Conservation (phyloP, 768 basidiomycete species). For the Sarcodon sp. region DNA sequence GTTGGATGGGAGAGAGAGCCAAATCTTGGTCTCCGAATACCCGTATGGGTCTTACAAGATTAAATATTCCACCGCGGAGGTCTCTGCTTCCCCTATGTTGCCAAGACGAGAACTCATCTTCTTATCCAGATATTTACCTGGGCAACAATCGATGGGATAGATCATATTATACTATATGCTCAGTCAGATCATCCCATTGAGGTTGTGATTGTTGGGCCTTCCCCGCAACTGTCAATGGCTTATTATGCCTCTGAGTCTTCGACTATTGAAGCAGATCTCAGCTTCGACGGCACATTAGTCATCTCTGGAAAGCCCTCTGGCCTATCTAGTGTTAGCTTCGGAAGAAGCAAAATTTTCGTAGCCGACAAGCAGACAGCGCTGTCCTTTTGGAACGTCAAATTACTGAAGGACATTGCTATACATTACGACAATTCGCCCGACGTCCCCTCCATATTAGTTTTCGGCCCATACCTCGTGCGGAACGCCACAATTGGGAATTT, state of each 20-base stretch:
- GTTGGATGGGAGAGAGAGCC: slow-evolving; percentile 11
- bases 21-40: slow-evolving; percentile 13
- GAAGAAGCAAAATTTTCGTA: slow-evolving; percentile 8
- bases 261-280: slow-evolving; percentile 3
- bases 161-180: slow-evolving; percentile 11
- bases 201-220: slow-evolving; percentile 4
- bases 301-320: slow-evolving; percentile 6
- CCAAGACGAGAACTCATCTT: neutral
- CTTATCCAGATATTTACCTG: slow-evolving; percentile 7
- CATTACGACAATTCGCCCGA: slow-evolving; percentile 10
- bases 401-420: slow-evolving; percentile 3
- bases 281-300: slow-evolving; percentile 5
- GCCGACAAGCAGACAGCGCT: slow-evolving; percentile 14
- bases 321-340: slow-evolving; percentile 5
- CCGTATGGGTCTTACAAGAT: slow-evolving; percentile 10
- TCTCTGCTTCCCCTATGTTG: neutral
- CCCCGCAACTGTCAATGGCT: neutral
- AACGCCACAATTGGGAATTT: slow-evolving; percentile 9
- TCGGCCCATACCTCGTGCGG: slow-evolving; percentile 20
- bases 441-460: slow-evolving; percentile 11
- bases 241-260: slow-evolving; percentile 5
- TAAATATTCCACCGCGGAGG: slow-evolving; percentile 10
- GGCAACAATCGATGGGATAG: slow-evolving; percentile 8
- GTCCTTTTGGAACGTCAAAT: slow-evolving; percentile 13
- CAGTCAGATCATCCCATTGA: slow-evolving; percentile 8